A percentile compares a stretch with the other conserved stretches of the same genome.
Evolutionary conservation across 345 rosid genomes (phyloP).

Genomic region (Sapria himalayana): DNA sequence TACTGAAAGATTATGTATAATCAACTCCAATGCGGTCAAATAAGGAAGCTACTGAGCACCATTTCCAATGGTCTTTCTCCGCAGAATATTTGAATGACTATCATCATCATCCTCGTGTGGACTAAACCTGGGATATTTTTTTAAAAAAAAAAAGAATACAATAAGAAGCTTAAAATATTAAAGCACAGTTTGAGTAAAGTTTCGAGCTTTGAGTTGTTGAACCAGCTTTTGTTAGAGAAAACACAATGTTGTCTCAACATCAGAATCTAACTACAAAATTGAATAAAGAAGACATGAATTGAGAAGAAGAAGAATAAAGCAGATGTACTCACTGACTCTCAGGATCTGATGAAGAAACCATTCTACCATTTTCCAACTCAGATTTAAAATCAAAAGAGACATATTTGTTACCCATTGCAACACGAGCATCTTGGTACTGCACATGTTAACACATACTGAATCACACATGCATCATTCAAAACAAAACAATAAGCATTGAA

Average conservation of each 20-base stretch:
- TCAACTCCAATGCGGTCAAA: constrained; percentile 6
- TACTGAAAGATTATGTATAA: constrained; percentile 7
- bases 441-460: constrained; percentile 10
- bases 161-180: no score
- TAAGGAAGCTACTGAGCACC: constrained; percentile 23
- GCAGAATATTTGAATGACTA: constrained; percentile 25
- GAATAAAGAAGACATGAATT: no score
- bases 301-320: no score
- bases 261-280: no score
- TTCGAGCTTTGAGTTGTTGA: no score
- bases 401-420: constrained; percentile 61
- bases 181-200: no score
- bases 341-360: constrained; percentile 83
- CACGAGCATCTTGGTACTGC: constrained; percentile 87
- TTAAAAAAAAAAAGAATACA: neutral
- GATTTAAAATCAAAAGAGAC: constrained; percentile 84
- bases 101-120: constrained; percentile 86
- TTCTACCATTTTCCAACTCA: constrained; percentile 79
- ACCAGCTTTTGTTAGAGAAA: no score
- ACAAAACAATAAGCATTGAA: constrained; percentile 1
- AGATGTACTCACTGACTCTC: constrained; percentile 88
- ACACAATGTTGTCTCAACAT: no score
- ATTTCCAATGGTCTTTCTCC: constrained; percentile 93
- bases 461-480: constrained; percentile 5
- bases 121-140: constrained; percentile 33